Percentiles rank a stretch among this genome's conserved stretches.
Evolutionary conservation across 2,329 filamentous ascomycete genomes (phyloP).

Genomic region (Septoria linicola): DNA sequence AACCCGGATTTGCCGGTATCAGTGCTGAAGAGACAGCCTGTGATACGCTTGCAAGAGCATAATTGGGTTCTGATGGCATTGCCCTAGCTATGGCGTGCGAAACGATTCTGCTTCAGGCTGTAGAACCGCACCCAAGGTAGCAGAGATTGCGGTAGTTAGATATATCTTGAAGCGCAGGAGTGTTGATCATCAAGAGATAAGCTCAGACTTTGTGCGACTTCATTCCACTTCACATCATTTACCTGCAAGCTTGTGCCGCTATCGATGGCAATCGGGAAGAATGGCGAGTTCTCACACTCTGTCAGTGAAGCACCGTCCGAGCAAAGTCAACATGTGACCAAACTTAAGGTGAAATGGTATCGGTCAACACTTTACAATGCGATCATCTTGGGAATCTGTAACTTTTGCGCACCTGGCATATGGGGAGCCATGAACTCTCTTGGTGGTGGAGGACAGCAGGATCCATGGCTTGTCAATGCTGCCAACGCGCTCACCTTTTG

Average conservation of each 20-base stretch:
- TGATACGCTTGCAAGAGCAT: background rate
- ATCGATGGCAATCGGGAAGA: constrained; percentile 22
- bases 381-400: constrained; percentile 68
- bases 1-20: background rate
- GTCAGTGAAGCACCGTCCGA: constrained; percentile 17
- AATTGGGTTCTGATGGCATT: constrained; percentile 7
- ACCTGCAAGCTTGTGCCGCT: background rate
- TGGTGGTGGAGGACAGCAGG: constrained; percentile 65
- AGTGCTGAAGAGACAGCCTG: constrained; percentile 5
- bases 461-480: constrained; percentile 66
- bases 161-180: too few species aligned
- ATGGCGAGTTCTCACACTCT: constrained; percentile 5
- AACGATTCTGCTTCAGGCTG: background rate
- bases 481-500: constrained; percentile 71
- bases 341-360: constrained; percentile 50
- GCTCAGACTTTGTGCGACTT: background rate
- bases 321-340: constrained; percentile 3
- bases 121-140: background rate
- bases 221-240: background rate
- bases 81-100: constrained; percentile 2
- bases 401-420: constrained; percentile 68
- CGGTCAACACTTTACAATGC: constrained; percentile 72
- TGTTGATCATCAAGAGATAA: background rate
- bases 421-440: constrained; percentile 66
- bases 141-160: background rate